These are phyloP conservation scores for Ascochyta koolunga DNA, from an alignment of 2,329 filamentous ascomycete genomes.

Conservation along the genomic window DNA sequence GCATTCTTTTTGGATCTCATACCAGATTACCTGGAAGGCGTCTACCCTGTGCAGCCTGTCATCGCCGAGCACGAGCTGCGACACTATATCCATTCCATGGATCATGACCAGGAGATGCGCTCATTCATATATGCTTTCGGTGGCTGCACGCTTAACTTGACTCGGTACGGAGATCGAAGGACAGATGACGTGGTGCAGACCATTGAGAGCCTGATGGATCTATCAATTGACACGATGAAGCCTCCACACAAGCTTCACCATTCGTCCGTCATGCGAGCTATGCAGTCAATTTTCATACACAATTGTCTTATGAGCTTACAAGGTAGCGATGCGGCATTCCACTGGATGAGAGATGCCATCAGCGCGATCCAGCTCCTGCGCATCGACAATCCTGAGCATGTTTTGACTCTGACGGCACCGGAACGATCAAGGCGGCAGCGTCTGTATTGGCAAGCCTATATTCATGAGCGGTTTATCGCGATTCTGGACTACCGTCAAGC, in stretches of 20 bases:
- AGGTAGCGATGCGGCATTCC: constrained; percentile 57
- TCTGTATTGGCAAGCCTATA: constrained; percentile 62
- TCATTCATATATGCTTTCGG: constrained; percentile 56
- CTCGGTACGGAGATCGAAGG: constrained; percentile 41
- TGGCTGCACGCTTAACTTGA: constrained; percentile 54
- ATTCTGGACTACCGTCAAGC: constrained; percentile 57
- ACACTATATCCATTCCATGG: constrained; percentile 46
- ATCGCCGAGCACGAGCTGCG: constrained; percentile 51
- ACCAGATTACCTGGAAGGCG: constrained; percentile 52
- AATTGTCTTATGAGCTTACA: constrained; percentile 59
- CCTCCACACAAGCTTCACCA: constrained; percentile 49
- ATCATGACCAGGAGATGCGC: constrained; percentile 45
- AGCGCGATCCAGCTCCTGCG: constrained; percentile 48
- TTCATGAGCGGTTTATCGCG: constrained; percentile 63
- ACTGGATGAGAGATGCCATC: constrained; percentile 59
- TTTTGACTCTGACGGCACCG: constrained; percentile 38
- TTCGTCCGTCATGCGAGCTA: constrained; percentile 54
- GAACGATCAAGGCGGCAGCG: constrained; percentile 55
- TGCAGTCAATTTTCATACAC: constrained; percentile 61
- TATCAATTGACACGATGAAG: constrained; percentile 46
- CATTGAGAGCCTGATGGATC: constrained; percentile 43
- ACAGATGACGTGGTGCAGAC: constrained; percentile 41
- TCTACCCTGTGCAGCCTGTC: constrained; percentile 57
- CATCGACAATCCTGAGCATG: constrained; percentile 49
- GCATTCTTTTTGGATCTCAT: constrained; percentile 53